Conservation (phyloP, 106 monocot genomes). For the Amphibolis antarctica region DNA sequence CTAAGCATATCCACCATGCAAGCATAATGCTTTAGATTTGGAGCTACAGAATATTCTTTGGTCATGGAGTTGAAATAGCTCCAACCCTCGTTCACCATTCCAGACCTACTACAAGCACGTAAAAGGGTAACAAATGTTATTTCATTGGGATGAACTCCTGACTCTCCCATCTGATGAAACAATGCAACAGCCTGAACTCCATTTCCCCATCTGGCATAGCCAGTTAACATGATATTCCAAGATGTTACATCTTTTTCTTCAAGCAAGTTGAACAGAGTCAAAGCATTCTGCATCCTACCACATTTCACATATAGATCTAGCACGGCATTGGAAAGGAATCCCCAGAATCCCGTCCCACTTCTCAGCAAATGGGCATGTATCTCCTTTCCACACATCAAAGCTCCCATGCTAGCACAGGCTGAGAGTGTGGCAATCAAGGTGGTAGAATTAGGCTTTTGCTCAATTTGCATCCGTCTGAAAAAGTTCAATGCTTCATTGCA, state of each 20-base stretch:
- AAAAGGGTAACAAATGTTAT: slow-evolving; percentile 68
- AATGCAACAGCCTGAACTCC: slow-evolving; percentile 42
- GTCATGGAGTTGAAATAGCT: slow-evolving; percentile 40
- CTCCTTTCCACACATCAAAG: slow-evolving; percentile 69
- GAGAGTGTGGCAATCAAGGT: slow-evolving; percentile 55
- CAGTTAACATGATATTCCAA: slow-evolving; percentile 77
- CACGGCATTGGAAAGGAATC: slow-evolving; percentile 55
- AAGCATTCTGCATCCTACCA: slow-evolving; percentile 50
- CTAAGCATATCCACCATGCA: slow-evolving; percentile 85
- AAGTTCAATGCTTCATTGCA: slow-evolving; percentile 57
- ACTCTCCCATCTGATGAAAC: slow-evolving; percentile 44
- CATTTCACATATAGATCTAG: slow-evolving; percentile 82
- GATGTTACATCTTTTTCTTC: slow-evolving; percentile 48
- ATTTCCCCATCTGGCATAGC: slow-evolving; percentile 39
- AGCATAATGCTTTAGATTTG: slow-evolving; percentile 70
- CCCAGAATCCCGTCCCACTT: slow-evolving; percentile 33
- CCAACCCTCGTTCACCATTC: slow-evolving; percentile 50
- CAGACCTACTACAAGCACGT: slow-evolving; percentile 57
- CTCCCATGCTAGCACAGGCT: slow-evolving; percentile 57
- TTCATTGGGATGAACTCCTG: slow-evolving; percentile 45
- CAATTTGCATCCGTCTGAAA: slow-evolving; percentile 55
- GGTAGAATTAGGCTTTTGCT: slow-evolving; percentile 49
- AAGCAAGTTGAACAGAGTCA: slow-evolving; percentile 37
- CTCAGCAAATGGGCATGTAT: slow-evolving; percentile 64
- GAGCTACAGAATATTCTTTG: slow-evolving; percentile 30